These are phyloP conservation scores for Candida coleopterorum DNA, from an alignment of 805 yeast genomes.

Conservation along the genomic window DNA sequence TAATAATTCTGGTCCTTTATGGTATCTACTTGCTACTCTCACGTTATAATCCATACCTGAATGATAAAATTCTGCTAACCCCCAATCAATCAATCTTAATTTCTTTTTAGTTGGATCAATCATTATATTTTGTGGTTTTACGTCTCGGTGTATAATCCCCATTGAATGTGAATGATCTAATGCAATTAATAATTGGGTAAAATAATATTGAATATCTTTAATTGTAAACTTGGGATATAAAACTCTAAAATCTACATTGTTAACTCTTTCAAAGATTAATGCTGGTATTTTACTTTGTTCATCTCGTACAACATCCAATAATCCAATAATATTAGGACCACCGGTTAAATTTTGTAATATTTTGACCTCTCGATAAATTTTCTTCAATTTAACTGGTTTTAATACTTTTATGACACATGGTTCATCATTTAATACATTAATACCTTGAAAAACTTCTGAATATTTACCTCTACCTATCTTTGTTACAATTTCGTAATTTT, in stretches of 20 bases:
- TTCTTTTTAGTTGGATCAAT: constrained; percentile 73
- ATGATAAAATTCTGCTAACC: constrained; percentile 90
- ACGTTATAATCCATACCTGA: constrained; percentile 87
- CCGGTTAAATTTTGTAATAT: constrained; percentile 80
- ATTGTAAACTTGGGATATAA: constrained; percentile 76
- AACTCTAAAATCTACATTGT: constrained; percentile 76
- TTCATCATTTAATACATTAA: constrained; percentile 57
- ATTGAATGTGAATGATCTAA: constrained; percentile 86
- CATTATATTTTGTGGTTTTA: constrained; percentile 94
- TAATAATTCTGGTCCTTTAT: constrained; percentile 88
- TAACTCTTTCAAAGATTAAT: constrained; percentile 76
- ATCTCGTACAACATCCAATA: constrained; percentile 80
- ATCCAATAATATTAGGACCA: constrained; percentile 75
- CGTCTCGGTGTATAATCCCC: constrained; percentile 96
- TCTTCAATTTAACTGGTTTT: constrained; percentile 90
- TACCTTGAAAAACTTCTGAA: constrained; percentile 90
- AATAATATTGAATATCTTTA: constrained; percentile 74
- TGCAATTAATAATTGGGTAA: constrained; percentile 76
- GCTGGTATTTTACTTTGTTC: constrained; percentile 80
- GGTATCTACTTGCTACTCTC: constrained; percentile 88
- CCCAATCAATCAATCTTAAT: constrained; percentile 90
- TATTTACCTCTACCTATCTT: constrained; percentile 93
- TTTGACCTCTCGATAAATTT: constrained; percentile 84
- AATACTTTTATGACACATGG: constrained; percentile 80
- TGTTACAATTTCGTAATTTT: constrained; percentile 67